Percentiles rank a stretch among this genome's conserved stretches.
These are phyloP conservation scores for Tetraselmis chui DNA, from an alignment of 139 green algal species.

Conservation along the genomic window DNA sequence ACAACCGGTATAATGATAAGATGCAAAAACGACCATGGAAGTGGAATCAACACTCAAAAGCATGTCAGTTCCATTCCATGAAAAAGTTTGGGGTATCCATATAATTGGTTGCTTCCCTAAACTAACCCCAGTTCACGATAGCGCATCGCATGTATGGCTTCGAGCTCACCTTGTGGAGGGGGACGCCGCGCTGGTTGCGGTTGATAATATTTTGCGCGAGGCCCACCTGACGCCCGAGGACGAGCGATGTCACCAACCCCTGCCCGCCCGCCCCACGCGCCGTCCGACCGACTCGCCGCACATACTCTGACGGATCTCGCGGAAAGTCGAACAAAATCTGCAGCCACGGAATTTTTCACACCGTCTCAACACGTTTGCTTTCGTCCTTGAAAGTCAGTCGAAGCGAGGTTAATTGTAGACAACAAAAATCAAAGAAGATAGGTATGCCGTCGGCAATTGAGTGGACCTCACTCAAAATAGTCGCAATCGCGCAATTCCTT, in stretches of 20 bases:
- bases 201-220: slow-evolving; percentile 65
- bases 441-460: background rate
- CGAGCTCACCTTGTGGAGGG: slow-evolving; percentile 61
- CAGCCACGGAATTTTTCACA: slow-evolving; percentile 39
- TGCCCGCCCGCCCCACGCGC: slow-evolving; percentile 67
- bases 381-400: background rate
- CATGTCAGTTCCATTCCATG: too few relatives aligned
- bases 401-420: background rate
- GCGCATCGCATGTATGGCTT: too few relatives aligned
- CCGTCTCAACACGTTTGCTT: background rate
- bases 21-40: too few relatives aligned
- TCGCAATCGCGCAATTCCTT: background rate
- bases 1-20: too few relatives aligned
- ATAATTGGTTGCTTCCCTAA: too few relatives aligned
- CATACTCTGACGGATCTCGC: slow-evolving; percentile 88
- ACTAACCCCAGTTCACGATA: too few relatives aligned
- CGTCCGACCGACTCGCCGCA: slow-evolving; percentile 81
- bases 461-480: background rate
- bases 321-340: slow-evolving; percentile 97
- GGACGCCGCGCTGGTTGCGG: slow-evolving; percentile 56
- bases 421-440: too few relatives aligned
- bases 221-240: slow-evolving; percentile 67
- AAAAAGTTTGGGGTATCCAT: too few relatives aligned
- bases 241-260: slow-evolving; percentile 72
- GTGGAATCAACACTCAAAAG: too few relatives aligned